Conservation (phyloP, 1,284 basidiomycete genomes). For the Microbotryum intermedium region DNA sequence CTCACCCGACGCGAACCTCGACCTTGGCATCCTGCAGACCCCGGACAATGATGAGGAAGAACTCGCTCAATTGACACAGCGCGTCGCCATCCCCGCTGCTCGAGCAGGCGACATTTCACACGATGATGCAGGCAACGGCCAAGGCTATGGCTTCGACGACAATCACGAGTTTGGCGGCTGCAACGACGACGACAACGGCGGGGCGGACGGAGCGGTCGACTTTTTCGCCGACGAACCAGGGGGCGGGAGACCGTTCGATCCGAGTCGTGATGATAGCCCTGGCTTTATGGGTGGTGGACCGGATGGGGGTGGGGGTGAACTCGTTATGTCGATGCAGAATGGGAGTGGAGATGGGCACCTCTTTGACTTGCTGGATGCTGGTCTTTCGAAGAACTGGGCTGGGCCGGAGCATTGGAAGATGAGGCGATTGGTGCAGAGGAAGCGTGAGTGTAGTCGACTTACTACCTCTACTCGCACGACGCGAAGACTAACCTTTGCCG, state of each 20-base stretch:
- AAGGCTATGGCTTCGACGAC: constrained; percentile 51
- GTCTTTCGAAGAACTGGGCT: constrained; percentile 89
- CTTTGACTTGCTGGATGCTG: constrained; percentile 84
- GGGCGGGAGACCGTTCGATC: constrained; percentile 65
- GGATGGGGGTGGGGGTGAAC: constrained; percentile 50
- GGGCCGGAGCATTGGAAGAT: constrained; percentile 99
- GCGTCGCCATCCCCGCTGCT: neutral
- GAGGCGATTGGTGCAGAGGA: constrained; percentile 38
- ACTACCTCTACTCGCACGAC: constrained; percentile 30
- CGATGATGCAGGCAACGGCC: constrained; percentile 14
- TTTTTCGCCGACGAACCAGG: constrained; percentile 43
- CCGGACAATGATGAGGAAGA: constrained; percentile 40
- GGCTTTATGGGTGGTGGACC: constrained; percentile 43
- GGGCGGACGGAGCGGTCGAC: constrained; percentile 42
- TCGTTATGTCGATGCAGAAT: constrained; percentile 75
- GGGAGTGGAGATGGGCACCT: constrained; percentile 55
- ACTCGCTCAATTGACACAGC: neutral
- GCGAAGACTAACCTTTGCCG: too few relatives aligned
- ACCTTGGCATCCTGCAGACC: constrained; percentile 35
- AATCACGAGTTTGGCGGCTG: constrained; percentile 42
- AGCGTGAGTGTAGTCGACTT: constrained; percentile 14
- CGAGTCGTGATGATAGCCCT: constrained; percentile 45
- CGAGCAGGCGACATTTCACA: constrained; percentile 11
- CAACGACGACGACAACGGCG: constrained; percentile 29
- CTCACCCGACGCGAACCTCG: constrained; percentile 38